Percentiles rank a stretch among this genome's conserved stretches.
Evolutionary conservation across 495 filamentous ascomycete species (phyloP).

Genomic region (Penicillium egyptiacum): DNA sequence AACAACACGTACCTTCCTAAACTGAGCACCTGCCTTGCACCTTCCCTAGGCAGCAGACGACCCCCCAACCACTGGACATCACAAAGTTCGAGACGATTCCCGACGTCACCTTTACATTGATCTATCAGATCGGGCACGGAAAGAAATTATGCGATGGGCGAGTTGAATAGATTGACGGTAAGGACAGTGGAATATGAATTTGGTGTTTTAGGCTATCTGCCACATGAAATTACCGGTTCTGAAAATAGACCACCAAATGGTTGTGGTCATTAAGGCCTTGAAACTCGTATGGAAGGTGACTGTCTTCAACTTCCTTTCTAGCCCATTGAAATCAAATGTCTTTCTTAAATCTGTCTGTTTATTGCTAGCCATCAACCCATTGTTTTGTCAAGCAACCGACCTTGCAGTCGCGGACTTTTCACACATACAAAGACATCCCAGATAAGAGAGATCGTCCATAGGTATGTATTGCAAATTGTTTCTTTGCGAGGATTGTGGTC

Average conservation of each 20-base stretch:
- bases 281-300: background rate
- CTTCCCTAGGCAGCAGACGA: background rate
- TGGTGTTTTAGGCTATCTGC: background rate
- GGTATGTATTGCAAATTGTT: background rate
- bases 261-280: background rate
- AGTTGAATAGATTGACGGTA: background rate
- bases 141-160: background rate
- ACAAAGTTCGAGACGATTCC: background rate
- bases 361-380: background rate
- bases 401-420: slow-evolving; percentile 6
- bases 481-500: background rate
- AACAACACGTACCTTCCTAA: background rate
- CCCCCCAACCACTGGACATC: no score
- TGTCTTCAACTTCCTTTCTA: background rate
- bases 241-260: background rate
- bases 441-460: slow-evolving; percentile 10
- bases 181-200: background rate
- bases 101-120: background rate
- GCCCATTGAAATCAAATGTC: background rate
- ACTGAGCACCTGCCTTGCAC: background rate
- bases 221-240: background rate
- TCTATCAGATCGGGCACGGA: background rate
- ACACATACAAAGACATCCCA: slow-evolving; percentile 15
- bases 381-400: background rate
- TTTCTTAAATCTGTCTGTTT: background rate